These are phyloP conservation scores for Guadua angustifolia DNA, from an alignment of 176 grass and related monocot genomes.

Conservation along the genomic window DNA sequence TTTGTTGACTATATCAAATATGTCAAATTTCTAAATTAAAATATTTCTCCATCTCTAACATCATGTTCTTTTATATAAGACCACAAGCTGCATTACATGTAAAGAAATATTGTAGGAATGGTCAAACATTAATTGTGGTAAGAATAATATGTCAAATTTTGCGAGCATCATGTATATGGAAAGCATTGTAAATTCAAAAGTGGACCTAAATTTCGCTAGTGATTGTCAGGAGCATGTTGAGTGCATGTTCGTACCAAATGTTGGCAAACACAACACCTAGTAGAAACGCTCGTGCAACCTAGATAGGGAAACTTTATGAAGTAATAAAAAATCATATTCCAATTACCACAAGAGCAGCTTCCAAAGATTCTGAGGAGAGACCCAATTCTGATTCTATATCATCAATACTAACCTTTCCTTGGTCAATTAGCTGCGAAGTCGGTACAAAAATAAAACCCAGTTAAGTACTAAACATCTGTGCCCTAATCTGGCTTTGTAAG, in stretches of 20 bases:
- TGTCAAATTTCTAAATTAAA: constrained; percentile 13
- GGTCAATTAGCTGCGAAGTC: constrained; percentile 71
- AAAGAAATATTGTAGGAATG: not conserved
- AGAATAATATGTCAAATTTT: constrained; percentile 6
- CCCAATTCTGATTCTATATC: constrained; percentile 78
- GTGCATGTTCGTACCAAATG: constrained; percentile 19
- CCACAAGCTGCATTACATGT: not conserved
- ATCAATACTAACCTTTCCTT: constrained; percentile 67
- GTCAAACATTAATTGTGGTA: not conserved
- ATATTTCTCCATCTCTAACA: not conserved
- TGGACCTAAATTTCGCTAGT: not conserved
- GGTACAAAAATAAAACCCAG: constrained; percentile 39
- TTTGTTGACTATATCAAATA: constrained; percentile 1
- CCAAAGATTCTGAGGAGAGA: constrained; percentile 67
- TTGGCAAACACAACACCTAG: not conserved
- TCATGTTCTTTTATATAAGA: not conserved
- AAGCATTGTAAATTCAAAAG: not conserved
- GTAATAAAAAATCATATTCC: not conserved
- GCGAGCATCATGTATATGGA: not conserved
- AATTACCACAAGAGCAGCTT: constrained; percentile 80
- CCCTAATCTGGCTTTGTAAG: constrained; percentile 27
- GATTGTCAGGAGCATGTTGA: not conserved
- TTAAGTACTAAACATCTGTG: constrained; percentile 25
- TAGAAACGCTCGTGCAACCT: not conserved
- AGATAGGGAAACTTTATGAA: constrained; percentile 13